Conservation (phyloP, 805 yeast genomes). For the Metschnikowia arizonensis region DNA sequence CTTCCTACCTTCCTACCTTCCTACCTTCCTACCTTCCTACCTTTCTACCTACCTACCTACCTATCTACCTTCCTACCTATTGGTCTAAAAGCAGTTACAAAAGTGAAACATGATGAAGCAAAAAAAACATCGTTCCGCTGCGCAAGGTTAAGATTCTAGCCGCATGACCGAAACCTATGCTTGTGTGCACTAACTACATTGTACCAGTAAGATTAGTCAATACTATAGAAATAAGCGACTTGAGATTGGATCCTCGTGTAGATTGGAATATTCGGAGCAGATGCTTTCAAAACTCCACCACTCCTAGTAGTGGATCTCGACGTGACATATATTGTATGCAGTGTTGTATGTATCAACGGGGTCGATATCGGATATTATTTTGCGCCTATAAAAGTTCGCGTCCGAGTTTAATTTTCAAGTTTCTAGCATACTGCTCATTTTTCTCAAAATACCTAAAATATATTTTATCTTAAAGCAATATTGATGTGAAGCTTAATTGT, state of each 20-base stretch:
- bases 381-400: too few relatives aligned
- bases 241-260: too few relatives aligned
- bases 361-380: too few relatives aligned
- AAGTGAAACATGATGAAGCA: constrained; percentile 1
- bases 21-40: too few relatives aligned
- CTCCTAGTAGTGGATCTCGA: background rate
- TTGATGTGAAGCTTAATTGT: too few relatives aligned
- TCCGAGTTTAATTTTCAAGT: background rate
- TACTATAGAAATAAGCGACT: background rate
- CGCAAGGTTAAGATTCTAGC: background rate
- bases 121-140: constrained; percentile 3
- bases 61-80: too few relatives aligned
- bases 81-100: background rate
- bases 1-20: too few relatives aligned
- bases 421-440: background rate
- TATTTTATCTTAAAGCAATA: too few relatives aligned
- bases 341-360: too few relatives aligned
- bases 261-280: background rate
- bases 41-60: too few relatives aligned
- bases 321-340: background rate
- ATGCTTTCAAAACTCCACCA: background rate
- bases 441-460: background rate
- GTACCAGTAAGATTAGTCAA: background rate
- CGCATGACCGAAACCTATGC: constrained; percentile 4
- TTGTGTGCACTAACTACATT: background rate